These are phyloP conservation scores for Cladosporium sp. DNA, from an alignment of 2,329 filamentous ascomycete genomes.

Conservation along the genomic window DNA sequence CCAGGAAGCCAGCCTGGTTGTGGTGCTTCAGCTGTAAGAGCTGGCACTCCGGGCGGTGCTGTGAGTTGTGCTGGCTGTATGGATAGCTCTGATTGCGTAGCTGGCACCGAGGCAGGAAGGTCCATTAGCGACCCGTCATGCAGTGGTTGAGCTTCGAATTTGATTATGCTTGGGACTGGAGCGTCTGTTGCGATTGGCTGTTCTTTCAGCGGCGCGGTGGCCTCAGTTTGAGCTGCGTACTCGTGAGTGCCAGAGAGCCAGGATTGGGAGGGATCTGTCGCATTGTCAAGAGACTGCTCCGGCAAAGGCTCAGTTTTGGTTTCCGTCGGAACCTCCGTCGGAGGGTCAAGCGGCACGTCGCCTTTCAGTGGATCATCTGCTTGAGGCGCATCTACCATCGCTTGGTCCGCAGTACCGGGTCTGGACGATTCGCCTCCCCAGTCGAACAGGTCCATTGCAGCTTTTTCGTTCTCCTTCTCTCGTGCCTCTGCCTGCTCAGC, in stretches of 20 bases:
- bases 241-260: slow-evolving; percentile 49
- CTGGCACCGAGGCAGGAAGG: not conserved
- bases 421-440: slow-evolving; percentile 15
- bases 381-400: slow-evolving; percentile 6
- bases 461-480: slow-evolving; percentile 13
- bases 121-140: slow-evolving; percentile 18
- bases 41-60: not conserved
- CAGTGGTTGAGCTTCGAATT: not conserved
- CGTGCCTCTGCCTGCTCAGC: slow-evolving; percentile 15
- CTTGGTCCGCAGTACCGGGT: slow-evolving; percentile 11
- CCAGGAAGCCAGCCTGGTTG: slow-evolving; percentile 18
- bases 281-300: not conserved
- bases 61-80: slow-evolving; percentile 13
- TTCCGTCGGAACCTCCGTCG: not conserved
- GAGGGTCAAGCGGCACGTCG: not conserved
- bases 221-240: slow-evolving; percentile 28
- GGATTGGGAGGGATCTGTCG: slow-evolving; percentile 26
- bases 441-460: slow-evolving; percentile 10
- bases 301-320: not conserved
- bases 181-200: slow-evolving; percentile 23
- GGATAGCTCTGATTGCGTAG: not conserved
- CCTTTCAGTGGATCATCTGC: not conserved
- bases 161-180: slow-evolving; percentile 11
- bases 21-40: not conserved
- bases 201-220: not conserved